Evolutionary conservation across 345 rosid species (phyloP), one percentile per base, ranked within the genome.

Genomic region (Citrus glauca): DNA sequence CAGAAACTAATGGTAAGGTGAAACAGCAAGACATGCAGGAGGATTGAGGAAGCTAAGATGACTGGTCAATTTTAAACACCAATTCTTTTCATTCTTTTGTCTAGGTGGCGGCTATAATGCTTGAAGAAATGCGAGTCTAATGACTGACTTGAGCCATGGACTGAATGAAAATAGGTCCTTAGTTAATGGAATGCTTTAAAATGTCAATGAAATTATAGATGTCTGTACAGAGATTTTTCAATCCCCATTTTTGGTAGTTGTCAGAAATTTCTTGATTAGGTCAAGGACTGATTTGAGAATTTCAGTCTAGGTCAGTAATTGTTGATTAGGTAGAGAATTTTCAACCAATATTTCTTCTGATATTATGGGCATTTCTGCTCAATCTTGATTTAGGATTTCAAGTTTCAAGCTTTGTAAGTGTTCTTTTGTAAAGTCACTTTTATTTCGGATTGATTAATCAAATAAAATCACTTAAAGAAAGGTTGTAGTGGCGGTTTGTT

Each of bases 1-100:
- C 70, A 69, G 86, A 83, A 74, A 27, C 22, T 77, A 74, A 55
- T 6, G 66, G 9, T 61, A 74, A 72, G 77, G 73, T 73, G 71
- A 74, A 76, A 67, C 65, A 48, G 50, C 66, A 28, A 11, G 38
- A 48, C 48, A 17, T 30, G 25, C 28, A 9, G 27, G 73, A 45
- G 60, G 24, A 53, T 56, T 28, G 73, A 35, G 66, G 30, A 53
- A 63, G 30, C 32, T 14, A 32, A 42, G 24, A 70, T 27, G 3
- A 53, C 60, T 40, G 66, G 22, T 56, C 63, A 10, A 28, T 32
- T 48, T 14, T 17, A 48, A 10, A 37, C 24, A 17, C 57, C 57
- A 53, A 53, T 25, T 24, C 27, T 56, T 71, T 59, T 40, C 16
- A 48, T 70, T 81, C 24, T 68, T 27, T 77, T 48, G 48, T 40